These are phyloP conservation scores for Orbilia javanica DNA, from an alignment of 2,329 filamentous ascomycete species.

Conservation along the genomic window DNA sequence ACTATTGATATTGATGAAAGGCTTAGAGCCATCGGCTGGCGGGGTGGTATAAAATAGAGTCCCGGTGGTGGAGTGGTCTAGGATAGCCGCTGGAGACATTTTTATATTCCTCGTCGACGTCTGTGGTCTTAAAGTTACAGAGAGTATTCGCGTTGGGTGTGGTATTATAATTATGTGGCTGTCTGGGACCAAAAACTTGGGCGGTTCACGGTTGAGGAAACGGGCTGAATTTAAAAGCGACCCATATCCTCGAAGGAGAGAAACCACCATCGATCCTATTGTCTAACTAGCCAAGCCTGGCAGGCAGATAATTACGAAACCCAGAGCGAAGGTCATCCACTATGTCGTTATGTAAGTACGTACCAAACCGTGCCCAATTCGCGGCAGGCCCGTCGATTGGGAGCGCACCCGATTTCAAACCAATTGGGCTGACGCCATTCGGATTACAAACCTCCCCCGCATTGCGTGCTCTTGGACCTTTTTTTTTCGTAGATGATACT, in stretches of 20 bases:
- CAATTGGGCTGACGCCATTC: conserved; percentile 35
- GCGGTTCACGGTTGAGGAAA: background rate
- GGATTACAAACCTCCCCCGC: conserved; percentile 48
- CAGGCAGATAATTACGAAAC: background rate
- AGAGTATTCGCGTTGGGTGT: conserved; percentile 5
- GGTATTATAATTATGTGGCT: background rate
- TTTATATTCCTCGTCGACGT: background rate
- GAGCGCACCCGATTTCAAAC: conserved; percentile 35
- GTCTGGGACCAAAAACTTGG: too few species aligned
- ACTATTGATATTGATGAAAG: conserved; percentile 77
- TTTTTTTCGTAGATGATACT: background rate
- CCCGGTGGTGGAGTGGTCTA: conserved; percentile 66
- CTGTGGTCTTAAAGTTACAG: background rate
- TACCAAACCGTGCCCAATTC: conserved; percentile 7
- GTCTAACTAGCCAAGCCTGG: background rate
- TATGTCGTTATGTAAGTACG: conserved; percentile 25
- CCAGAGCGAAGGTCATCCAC: background rate
- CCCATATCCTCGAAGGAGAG: conserved; percentile 37
- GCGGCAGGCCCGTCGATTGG: conserved; percentile 9
- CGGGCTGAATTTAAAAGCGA: conserved; percentile 16
- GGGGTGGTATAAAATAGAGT: conserved; percentile 72
- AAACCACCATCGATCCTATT: conserved; percentile 24
- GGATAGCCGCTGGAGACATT: conserved; percentile 72
- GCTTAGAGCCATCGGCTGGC: conserved; percentile 72
- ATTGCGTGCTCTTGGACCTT: conserved; percentile 36